Conservation (phyloP, 2,329 filamentous ascomycete genomes). For the Cladophialophora bantiana region DNA sequence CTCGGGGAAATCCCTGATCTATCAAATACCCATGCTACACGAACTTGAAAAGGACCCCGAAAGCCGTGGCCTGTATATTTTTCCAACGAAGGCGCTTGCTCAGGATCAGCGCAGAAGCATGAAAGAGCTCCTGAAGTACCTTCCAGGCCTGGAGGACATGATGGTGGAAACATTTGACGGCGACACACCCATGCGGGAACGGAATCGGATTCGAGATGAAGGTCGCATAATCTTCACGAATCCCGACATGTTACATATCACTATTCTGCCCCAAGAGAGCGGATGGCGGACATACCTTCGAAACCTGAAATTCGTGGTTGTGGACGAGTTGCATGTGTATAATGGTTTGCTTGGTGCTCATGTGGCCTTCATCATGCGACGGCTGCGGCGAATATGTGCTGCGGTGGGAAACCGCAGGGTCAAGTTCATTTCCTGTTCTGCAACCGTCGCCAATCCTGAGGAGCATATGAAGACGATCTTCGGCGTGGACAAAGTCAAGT, state of each 20-base stretch:
- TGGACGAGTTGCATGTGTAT: constrained; percentile 93
- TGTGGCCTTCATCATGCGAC: constrained; percentile 91
- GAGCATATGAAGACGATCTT: constrained; percentile 96
- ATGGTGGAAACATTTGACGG: constrained; percentile 95
- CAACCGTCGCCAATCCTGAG: constrained; percentile 90
- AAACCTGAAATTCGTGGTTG: constrained; percentile 88
- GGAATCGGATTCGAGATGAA: constrained; percentile 83
- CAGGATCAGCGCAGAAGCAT: constrained; percentile 92
- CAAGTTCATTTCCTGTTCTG: constrained; percentile 94
- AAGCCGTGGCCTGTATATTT: constrained; percentile 94
- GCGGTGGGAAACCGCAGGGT: constrained; percentile 85
- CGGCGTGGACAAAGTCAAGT: constrained; percentile 77
- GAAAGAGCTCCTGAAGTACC: constrained; percentile 80
- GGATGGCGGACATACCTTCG: constrained; percentile 87
- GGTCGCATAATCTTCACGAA: constrained; percentile 96
- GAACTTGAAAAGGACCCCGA: constrained; percentile 78
- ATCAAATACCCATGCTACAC: constrained; percentile 90
- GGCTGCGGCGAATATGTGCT: constrained; percentile 84
- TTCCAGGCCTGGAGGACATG: constrained; percentile 75
- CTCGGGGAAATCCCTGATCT: constrained; percentile 97
- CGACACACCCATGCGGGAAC: constrained; percentile 82
- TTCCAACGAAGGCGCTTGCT: constrained; percentile 93
- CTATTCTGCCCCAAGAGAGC: constrained; percentile 89
- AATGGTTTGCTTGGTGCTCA: constrained; percentile 94
- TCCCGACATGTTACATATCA: constrained; percentile 96